Percentiles rank a stretch among this genome's conserved stretches.
These are phyloP conservation scores for Alternaria postmessia DNA, from an alignment of 2,329 filamentous ascomycete species.

Conservation along the genomic window DNA sequence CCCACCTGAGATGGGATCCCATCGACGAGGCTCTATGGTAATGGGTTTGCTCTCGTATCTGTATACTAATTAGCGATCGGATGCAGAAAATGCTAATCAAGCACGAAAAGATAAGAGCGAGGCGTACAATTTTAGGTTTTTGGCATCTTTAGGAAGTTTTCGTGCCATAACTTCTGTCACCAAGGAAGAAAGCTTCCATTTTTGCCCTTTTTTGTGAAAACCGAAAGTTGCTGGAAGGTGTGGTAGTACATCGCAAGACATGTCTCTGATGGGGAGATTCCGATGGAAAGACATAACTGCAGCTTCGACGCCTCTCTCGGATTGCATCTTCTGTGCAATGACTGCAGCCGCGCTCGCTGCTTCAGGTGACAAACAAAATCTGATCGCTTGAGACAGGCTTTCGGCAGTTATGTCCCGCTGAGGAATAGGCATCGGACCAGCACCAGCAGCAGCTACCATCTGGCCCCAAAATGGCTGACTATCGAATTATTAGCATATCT, in stretches of 20 bases:
- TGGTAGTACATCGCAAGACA: background rate
- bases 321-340: slow-evolving; percentile 53
- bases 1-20: slow-evolving; percentile 72
- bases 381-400: slow-evolving; percentile 34
- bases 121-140: background rate
- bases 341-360: slow-evolving; percentile 48
- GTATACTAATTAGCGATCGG: background rate
- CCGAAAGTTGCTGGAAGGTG: background rate
- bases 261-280: slow-evolving; percentile 50
- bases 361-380: slow-evolving; percentile 52
- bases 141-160: background rate
- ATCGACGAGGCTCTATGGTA: slow-evolving; percentile 44
- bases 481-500: background rate
- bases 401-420: slow-evolving; percentile 43
- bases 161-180: background rate
- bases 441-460: slow-evolving; percentile 40
- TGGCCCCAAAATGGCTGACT: slow-evolving; percentile 37
- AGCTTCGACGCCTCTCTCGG: slow-evolving; percentile 52
- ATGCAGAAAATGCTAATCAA: background rate
- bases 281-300: slow-evolving; percentile 59
- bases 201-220: background rate
- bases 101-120: background rate
- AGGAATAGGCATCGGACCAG: slow-evolving; percentile 39
- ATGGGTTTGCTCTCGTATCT: slow-evolving; percentile 31
- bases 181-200: background rate